Evolutionary conservation across 805 yeast species (phyloP).

Genomic region (Kuraishia ogatae): DNA sequence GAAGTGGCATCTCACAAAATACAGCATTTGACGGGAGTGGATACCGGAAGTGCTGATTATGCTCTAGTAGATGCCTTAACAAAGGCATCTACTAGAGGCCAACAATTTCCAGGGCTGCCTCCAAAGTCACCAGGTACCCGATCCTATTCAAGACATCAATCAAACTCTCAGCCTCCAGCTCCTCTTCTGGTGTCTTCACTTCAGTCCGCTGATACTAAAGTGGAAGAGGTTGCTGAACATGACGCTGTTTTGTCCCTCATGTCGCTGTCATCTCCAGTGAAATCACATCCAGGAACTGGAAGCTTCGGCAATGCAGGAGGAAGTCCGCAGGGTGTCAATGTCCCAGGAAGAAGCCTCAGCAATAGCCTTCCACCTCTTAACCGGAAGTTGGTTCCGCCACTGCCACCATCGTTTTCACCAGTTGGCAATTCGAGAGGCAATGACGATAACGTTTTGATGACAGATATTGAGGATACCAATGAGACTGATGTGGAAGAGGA

Average conservation of each 20-base stretch:
- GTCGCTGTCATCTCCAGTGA: conserved; percentile 43
- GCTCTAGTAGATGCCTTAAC: neutral
- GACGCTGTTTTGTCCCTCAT: conserved; percentile 49
- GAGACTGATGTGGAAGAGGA: conserved; percentile 1
- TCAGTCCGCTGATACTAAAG: neutral
- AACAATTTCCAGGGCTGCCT: neutral
- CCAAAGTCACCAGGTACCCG: neutral
- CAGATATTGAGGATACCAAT: conserved; percentile 1
- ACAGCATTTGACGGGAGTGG: neutral
- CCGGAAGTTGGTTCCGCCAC: neutral
- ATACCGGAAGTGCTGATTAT: neutral
- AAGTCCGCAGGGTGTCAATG: neutral
- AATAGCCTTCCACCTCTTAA: neutral
- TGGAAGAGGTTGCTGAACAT: conserved; percentile 30
- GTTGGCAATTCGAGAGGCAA: neutral
- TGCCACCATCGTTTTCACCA: neutral
- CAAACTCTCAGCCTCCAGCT: neutral
- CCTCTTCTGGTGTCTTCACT: neutral
- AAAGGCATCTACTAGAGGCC: neutral
- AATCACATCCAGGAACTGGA: conserved; percentile 6
- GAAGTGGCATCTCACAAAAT: neutral
- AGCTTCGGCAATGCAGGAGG: neutral
- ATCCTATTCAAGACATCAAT: neutral
- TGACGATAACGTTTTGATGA: neutral
- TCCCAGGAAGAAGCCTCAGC: neutral